These are phyloP conservation scores for Ascoidea tarda DNA, from an alignment of 805 yeast species.

Conservation along the genomic window DNA sequence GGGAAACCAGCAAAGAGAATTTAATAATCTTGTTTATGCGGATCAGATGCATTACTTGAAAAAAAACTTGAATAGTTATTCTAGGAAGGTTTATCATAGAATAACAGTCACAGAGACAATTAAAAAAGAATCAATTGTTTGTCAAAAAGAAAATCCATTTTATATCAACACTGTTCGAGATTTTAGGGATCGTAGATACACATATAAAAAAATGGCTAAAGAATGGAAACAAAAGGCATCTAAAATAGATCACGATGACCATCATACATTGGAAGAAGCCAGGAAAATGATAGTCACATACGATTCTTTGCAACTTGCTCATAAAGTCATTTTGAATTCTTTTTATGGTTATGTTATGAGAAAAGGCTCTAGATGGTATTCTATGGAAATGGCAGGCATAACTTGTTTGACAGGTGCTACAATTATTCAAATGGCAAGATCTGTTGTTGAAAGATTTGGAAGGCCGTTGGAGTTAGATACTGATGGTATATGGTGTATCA, in stretches of 20 bases:
- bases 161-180: constrained; percentile 89
- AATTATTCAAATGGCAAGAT: constrained; percentile 93
- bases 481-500: constrained; percentile 99
- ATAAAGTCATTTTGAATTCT: constrained; percentile 90
- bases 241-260: constrained; percentile 34
- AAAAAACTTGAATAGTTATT: constrained; percentile 69
- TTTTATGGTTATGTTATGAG: constrained; percentile 98
- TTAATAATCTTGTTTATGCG: constrained; percentile 32
- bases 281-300: constrained; percentile 85
- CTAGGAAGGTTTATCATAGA: constrained; percentile 73
- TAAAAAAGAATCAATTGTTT: constrained; percentile 83
- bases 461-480: constrained; percentile 94
- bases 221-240: constrained; percentile 80
- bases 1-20: constrained; percentile 18
- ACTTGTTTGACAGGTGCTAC: constrained; percentile 98
- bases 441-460: constrained; percentile 83
- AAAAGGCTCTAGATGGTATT: constrained; percentile 98
- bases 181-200: constrained; percentile 92
- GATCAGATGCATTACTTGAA: constrained; percentile 71
- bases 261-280: constrained; percentile 71
- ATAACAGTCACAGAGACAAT: constrained; percentile 71
- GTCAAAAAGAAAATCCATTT: constrained; percentile 96
- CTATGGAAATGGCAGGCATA: constrained; percentile 99
- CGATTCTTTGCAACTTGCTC: constrained; percentile 93
- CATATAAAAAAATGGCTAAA: constrained; percentile 85